Evolutionary conservation across 2,329 filamentous ascomycete genomes (phyloP).

Genomic region (Trichoderma aggressivum): DNA sequence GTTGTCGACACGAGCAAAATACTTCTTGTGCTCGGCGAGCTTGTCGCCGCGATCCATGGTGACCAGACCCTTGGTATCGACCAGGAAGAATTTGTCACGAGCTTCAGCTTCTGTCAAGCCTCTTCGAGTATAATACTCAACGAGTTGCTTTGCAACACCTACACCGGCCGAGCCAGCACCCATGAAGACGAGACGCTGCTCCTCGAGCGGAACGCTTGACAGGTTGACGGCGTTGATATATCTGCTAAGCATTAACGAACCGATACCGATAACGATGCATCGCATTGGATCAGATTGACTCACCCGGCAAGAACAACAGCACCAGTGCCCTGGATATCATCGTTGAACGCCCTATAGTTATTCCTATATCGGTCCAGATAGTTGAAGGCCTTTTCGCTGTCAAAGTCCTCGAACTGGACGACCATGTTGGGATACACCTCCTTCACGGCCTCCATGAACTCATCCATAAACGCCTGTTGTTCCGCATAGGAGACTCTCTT

Average conservation of each 20-base stretch:
- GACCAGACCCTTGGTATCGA: conserved; percentile 94
- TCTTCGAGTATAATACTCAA: conserved; percentile 92
- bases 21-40: conserved; percentile 84
- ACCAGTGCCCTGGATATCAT: conserved; percentile 96
- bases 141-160: conserved; percentile 95
- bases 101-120: conserved; percentile 86
- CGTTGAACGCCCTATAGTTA: conserved; percentile 94
- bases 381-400: conserved; percentile 86
- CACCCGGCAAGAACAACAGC: conserved; percentile 87
- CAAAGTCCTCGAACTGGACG: conserved; percentile 97
- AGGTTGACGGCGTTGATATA: conserved; percentile 74
- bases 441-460: conserved; percentile 88
- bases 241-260: conserved; percentile 28
- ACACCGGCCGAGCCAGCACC: conserved; percentile 94
- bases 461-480: conserved; percentile 90
- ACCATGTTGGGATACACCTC: conserved; percentile 66
- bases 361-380: conserved; percentile 87
- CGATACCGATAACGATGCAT: not conserved
- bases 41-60: conserved; percentile 90
- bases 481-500: conserved; percentile 74
- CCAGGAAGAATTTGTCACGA: conserved; percentile 90
- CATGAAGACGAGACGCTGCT: conserved; percentile 94
- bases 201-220: conserved; percentile 78
- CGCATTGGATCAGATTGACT: conserved; percentile 27
- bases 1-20: conserved; percentile 64